Conservation (phyloP, 306 rosid species). For the Medicago lupulina region DNA sequence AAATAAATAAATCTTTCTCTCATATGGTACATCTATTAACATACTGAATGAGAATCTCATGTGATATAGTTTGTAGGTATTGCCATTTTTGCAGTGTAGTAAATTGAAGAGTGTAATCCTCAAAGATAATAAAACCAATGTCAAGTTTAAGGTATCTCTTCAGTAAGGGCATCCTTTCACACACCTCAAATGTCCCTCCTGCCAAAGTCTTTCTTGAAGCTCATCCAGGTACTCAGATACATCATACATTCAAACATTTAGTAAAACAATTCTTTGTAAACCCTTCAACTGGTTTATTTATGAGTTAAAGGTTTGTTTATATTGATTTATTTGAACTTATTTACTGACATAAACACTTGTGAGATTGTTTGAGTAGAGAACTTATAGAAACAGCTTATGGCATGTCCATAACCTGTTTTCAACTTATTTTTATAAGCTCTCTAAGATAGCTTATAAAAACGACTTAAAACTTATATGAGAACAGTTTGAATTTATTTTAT, state of each 20-base stretch:
- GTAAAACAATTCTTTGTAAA: not conserved
- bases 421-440: not conserved
- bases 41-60: not conserved
- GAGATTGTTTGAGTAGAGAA: not conserved
- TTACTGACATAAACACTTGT: not conserved
- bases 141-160: constrained; percentile 57
- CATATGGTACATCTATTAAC: not conserved
- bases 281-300: constrained; percentile 13
- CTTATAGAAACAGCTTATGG: not conserved
- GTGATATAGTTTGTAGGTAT: not conserved
- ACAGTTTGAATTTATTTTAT: not conserved
- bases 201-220: constrained; percentile 63
- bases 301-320: not conserved
- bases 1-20: not conserved
- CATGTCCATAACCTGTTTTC: not conserved
- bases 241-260: not conserved
- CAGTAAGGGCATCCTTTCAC: constrained; percentile 66
- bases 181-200: constrained; percentile 58
- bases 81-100: too few species aligned
- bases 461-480: not conserved
- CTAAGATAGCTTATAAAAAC: not conserved
- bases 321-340: not conserved
- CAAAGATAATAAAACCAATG: constrained; percentile 31
- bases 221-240: constrained; percentile 61
- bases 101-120: not conserved